Base-by-base conservation (phyloP, 1,284 basidiomycete species). In the Coniophora puteana region DNA sequence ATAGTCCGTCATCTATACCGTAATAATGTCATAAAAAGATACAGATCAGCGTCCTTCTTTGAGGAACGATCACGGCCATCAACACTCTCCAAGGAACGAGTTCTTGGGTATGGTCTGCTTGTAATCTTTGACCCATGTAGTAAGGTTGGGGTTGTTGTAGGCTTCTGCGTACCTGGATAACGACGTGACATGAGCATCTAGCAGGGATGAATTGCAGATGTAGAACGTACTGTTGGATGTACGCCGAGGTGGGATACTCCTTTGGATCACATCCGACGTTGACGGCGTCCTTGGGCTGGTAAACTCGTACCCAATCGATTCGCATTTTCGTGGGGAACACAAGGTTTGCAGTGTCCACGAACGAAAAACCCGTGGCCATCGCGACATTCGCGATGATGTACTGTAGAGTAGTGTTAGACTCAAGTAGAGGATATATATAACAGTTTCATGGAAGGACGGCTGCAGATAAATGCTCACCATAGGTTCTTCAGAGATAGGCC, bases 261-360 rank as follows among this genome's bases (percentile, higher is more conserved):
- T 65, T 63, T 8, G 87, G 86, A 51, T 86, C 70, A 51, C 87
- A 90, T 12, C 85, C 83, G 31, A 89, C 68, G 51, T 80, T 82
- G 26, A 74, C 75, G 5, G 69, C 59, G 22, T 74, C 58, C 21
- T 65, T 59, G 23, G 74, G 69, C 48, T 82, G 82, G 53, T 85
- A 87, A 1, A 89, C 77, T n/a, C 85, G 68, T 33, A 89, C 72
- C 52, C 83, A 89, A 55, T 89, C 86, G 29, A 89, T 61, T 23
- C 66, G 67, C 73, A 87, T 72, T 47, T 74, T 68, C 2, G 67
- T 72, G 4, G 86, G 84, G 58, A 81, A 85, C 8, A 62, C 63
- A 22, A 87, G 62, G 44, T 80, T 58, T 2, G 52, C 58, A 27
- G 79, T 68, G 50, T 85, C 75, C 27, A 86, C 76, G 11, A 57